Percentiles rank a stretch among this genome's conserved stretches.
Evolutionary conservation across 306 rosid genomes (phyloP).

Genomic region (Mimosa pudica): DNA sequence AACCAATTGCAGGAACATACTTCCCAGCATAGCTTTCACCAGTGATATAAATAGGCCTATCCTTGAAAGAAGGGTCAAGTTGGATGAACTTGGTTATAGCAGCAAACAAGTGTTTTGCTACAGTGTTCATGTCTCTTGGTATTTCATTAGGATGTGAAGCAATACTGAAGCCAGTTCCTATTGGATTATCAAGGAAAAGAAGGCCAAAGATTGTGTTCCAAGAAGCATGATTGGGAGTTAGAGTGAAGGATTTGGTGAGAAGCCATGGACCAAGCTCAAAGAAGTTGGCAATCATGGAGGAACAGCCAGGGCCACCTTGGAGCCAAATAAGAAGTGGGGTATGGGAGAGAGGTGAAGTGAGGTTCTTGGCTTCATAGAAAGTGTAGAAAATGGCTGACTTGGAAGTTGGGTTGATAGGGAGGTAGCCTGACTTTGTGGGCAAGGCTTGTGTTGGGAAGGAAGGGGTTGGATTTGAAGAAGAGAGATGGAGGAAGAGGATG

Average conservation of each 20-base stretch:
- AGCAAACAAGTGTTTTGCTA: neutral
- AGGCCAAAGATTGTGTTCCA: constrained; percentile 80
- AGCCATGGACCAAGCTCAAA: neutral
- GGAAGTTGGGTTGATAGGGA: constrained; percentile 47
- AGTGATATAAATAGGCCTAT: neutral
- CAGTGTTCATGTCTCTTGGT: constrained; percentile 52
- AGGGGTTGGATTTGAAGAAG: constrained; percentile 14
- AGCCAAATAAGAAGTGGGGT: neutral
- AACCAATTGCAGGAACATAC: neutral
- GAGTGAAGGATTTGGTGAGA: constrained; percentile 24
- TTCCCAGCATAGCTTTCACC: neutral
- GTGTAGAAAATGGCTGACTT: constrained; percentile 72
- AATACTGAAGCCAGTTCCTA: constrained; percentile 80
- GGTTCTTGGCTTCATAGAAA: constrained; percentile 73
- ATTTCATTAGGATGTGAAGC: constrained; percentile 62
- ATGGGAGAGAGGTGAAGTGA: neutral
- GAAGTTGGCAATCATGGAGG: neutral
- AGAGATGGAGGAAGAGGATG: constrained; percentile 19
- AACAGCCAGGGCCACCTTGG: neutral
- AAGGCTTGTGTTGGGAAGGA: constrained; percentile 59
- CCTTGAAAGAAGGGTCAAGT: neutral
- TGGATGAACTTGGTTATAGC: neutral
- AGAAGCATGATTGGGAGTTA: constrained; percentile 57
- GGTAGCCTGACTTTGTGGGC: constrained; percentile 80
- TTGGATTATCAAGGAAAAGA: constrained; percentile 70